Evolutionary conservation across 371 early-diverging fungal species (phyloP), one percentile per base, ranked within the genome.

Genomic region (Capillidium rhysosporum): DNA sequence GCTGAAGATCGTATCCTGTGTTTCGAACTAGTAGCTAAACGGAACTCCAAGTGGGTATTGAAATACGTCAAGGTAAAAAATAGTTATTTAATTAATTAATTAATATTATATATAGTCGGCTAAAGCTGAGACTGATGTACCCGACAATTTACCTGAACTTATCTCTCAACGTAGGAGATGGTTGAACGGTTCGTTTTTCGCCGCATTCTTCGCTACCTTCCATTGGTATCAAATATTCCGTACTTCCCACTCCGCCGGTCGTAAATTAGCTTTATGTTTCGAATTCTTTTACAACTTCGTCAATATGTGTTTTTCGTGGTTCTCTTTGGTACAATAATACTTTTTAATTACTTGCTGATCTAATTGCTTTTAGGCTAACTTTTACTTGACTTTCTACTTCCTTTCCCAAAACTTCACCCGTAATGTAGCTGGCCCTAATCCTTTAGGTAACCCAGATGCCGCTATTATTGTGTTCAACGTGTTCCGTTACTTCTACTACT

Each of bases 341-440:
- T 44, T 14, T 18, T 46, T 40, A 21, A 26, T 4, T 4, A 41
- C 20, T 16, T 52, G 45, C 16, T 4, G n/a, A 10, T 18, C 44
- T 40, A 8, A 30, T 20, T 18, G 24, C 9, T 38, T 24, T 1
- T 40, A 9, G 18, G 83, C 74, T 34, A 80, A 80, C 59, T 77
- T 79, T 57, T 82, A 85, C 63, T 74, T 93, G 43, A 79, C 82
- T 16, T 92, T 86, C 65, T 83, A 66, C 62, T 85, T 87, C 63
- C 61, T 89, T 34, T 68, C 69, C 12, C 38, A 84, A 55, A 55
- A 70, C 24, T 12, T 16, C 34, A 34, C 7, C 12, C 34, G 7
- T 34, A 12, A 34, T 34, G 34, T 12, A 34, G 12, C 34, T 12
- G 34, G 4, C 7, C 34, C 12, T 7, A 34, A 34, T 12, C 34